Evolutionary conservation across 768 basidiomycete species (phyloP), one percentile per base, ranked within the genome.

Genomic region (Tricholomella constricta): DNA sequence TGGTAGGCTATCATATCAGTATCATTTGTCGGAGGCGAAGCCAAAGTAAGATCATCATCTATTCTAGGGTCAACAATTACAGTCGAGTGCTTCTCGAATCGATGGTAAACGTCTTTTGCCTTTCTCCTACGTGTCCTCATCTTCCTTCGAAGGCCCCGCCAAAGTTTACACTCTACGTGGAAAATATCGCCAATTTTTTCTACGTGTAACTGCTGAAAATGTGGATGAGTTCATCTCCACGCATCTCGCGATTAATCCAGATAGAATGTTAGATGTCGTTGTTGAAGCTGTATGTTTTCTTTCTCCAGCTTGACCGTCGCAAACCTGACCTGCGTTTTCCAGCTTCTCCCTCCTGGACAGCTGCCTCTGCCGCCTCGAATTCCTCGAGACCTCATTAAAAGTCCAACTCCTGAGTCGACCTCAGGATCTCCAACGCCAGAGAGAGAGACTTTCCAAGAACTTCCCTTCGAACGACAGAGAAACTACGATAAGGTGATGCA

Each of bases 81-180:
- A 91, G 65, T 59, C 65, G 0, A 75, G 83, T 22, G 82, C 87
- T 10, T 80, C 84, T 10, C 75, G 86, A 54, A 84, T 91, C 47
- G 88, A 91, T 65, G 88, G 88, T 86, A 48, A 41, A 61, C 54
- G 8, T n/a, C 29, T 43, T 29, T 23, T 41, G 32, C 32, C 51
- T 14, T 3, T 22, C 29, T 53, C 27, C 43, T 36, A 22, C 17
- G 19, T 10, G 20, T 48, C 15, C 52, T 54, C 57, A 54, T 53
- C 31, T 29, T 49, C 27, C 12, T 40, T 45, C 31, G 29, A 26
- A 87, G 86, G 86, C n/a, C 82, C 83, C 10, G 86, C 86, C 23
- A 83, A 78, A 62, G 83, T 84, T 25, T 89, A 80, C 58, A 82
- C 81, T 2, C 69, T 81, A 65, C 80, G 88, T 23, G 86, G 86